Evolutionary conservation across 495 filamentous ascomycete genomes (phyloP).

Genomic region (Darksidea phi): DNA sequence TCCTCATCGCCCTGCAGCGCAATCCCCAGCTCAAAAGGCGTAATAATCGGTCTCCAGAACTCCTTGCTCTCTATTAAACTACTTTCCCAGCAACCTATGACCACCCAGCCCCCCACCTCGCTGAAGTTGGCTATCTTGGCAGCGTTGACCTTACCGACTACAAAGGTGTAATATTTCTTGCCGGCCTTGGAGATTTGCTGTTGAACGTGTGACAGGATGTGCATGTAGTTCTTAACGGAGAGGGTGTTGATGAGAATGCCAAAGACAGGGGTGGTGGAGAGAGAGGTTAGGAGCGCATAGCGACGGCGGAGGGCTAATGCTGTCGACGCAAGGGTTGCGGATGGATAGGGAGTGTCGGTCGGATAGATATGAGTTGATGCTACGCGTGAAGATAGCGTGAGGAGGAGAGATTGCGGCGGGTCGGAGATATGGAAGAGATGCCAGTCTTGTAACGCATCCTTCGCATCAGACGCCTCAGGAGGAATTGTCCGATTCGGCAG

Average conservation of each 20-base stretch:
- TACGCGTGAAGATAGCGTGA: slow-evolving; percentile 84
- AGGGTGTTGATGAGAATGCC: slow-evolving; percentile 95
- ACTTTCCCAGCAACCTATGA: slow-evolving; percentile 98
- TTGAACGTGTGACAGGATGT: slow-evolving; percentile 71
- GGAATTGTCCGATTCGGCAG: slow-evolving; percentile 82
- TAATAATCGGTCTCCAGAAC: slow-evolving; percentile 83
- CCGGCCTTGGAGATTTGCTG: slow-evolving; percentile 68
- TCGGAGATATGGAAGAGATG: slow-evolving; percentile 85
- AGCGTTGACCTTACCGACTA: slow-evolving; percentile 93
- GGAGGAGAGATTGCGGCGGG: slow-evolving; percentile 78
- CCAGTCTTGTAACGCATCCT: slow-evolving; percentile 62
- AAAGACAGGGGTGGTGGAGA: slow-evolving; percentile 77
- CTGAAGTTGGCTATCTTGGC: slow-evolving; percentile 96
- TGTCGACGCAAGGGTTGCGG: slow-evolving; percentile 54
- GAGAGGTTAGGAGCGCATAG: slow-evolving; percentile 79
- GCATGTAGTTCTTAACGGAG: slow-evolving; percentile 83
- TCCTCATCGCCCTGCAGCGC: slow-evolving; percentile 67
- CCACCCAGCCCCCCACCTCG: slow-evolving; percentile 94
- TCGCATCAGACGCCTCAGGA: slow-evolving; percentile 47
- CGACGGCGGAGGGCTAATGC: slow-evolving; percentile 69
- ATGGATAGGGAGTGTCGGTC: slow-evolving; percentile 46
- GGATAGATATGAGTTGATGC: slow-evolving; percentile 74
- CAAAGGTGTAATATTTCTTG: slow-evolving; percentile 93
- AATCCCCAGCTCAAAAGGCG: slow-evolving; percentile 83
- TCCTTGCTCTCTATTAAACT: slow-evolving; percentile 80